A percentile compares a stretch with the other conserved stretches of the same genome.
Evolutionary conservation across 805 yeast species (phyloP).

Genomic region (Candida chauliodis): DNA sequence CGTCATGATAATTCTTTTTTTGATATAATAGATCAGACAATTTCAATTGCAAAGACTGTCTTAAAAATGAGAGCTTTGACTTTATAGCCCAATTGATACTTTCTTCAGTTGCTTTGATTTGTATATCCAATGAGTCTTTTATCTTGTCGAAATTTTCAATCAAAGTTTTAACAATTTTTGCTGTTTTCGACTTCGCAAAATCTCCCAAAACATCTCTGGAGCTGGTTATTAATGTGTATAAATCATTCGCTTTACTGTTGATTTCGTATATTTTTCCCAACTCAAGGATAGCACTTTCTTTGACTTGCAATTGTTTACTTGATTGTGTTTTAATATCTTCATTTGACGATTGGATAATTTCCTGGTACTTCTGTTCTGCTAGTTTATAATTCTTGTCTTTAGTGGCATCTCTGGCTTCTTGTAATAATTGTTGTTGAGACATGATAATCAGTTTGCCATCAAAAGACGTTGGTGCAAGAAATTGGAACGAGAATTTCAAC

Average conservation of each 20-base stretch:
- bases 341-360: constrained; percentile 35
- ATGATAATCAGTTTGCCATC: constrained; percentile 4
- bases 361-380: constrained; percentile 61
- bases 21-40: constrained; percentile 72
- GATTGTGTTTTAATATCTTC: constrained; percentile 9
- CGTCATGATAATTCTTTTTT: constrained; percentile 60
- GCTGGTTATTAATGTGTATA: constrained; percentile 59
- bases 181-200: constrained; percentile 91
- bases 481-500: too few species aligned
- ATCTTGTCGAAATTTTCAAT: constrained; percentile 72
- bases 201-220: constrained; percentile 70
- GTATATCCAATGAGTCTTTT: constrained; percentile 55
- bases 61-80: constrained; percentile 81
- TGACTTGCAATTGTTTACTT: constrained; percentile 33
- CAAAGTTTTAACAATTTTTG: constrained; percentile 79
- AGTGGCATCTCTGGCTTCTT: constrained; percentile 61
- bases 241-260: constrained; percentile 44
- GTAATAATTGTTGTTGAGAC: constrained; percentile 28
- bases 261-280: constrained; percentile 69
- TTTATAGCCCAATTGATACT: constrained; percentile 83
- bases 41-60: constrained; percentile 84
- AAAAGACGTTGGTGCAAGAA: too few species aligned
- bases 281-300: constrained; percentile 69
- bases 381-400: constrained; percentile 43
- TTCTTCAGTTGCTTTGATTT: constrained; percentile 69